Conservation (phyloP, 768 basidiomycete genomes). For the Kwoniella europaea region DNA sequence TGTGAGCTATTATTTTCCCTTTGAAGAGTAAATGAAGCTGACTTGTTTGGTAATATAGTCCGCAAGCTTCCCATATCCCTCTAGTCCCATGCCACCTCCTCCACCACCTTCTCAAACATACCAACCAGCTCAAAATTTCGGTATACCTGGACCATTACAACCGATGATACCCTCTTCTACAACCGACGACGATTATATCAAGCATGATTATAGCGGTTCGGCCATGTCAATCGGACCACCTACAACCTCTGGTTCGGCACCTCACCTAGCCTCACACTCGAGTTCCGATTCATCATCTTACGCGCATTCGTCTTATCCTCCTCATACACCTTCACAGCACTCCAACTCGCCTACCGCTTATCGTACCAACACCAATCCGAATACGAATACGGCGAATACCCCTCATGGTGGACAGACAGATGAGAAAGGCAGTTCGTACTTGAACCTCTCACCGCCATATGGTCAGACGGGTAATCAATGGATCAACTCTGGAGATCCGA, state of each 20-base stretch:
- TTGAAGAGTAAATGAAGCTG: neutral
- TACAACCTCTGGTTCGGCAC: constrained; percentile 4
- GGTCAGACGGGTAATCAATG: constrained; percentile 15
- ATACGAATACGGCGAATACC: constrained; percentile 7
- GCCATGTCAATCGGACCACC: neutral
- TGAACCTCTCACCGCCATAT: constrained; percentile 25
- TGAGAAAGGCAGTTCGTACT: constrained; percentile 18
- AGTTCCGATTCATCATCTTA: constrained; percentile 27
- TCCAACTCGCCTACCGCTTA: constrained; percentile 19
- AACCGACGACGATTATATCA: constrained; percentile 21
- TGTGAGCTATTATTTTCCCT: constrained; percentile 45
- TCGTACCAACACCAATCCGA: constrained; percentile 1
- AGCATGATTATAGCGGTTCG: constrained; percentile 21
- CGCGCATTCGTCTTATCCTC: constrained; percentile 24
- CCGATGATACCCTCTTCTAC: constrained; percentile 12
- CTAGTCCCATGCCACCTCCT: constrained; percentile 33
- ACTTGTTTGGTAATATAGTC: constrained; percentile 33
- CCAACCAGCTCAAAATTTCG: constrained; percentile 17
- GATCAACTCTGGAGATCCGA: constrained; percentile 10
- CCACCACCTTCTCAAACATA: constrained; percentile 18
- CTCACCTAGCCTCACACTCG: constrained; percentile 18
- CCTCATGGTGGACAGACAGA: constrained; percentile 7
- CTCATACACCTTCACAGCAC: constrained; percentile 20
- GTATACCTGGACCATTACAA: constrained; percentile 31
- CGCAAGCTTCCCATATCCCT: constrained; percentile 41